Evolutionary conservation across 2,329 filamentous ascomycete genomes (phyloP), one percentile per base, ranked within the genome.

Genomic region (Furcasterigmium sp.): DNA sequence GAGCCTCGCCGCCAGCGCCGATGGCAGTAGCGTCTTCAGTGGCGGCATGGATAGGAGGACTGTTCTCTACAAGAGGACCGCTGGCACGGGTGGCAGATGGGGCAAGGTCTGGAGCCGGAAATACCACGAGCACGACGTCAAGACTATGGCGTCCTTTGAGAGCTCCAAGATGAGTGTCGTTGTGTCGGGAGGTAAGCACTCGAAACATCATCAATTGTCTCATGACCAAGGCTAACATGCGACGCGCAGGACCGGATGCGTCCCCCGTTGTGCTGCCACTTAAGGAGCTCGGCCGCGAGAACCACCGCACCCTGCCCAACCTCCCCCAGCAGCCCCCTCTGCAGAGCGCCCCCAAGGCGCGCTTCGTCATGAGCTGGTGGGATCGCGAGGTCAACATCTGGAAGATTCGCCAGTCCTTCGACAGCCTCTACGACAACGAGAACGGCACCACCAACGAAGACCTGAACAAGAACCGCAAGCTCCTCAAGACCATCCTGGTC

Each of bases 81-180:
- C 71, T 45, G 75, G 76, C 37, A 71, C 78, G 18, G 75, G 75
- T 46, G 71, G 75, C 42, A 79, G 84, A 58, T 98, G 93, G 93
- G 79, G 79, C 46, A 91, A 93, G 62, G 75, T 88, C n/a, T 86
- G 82, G 63, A 89, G 95, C 58, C 78, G 87, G 52, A 78, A 89
- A 57, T 91, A 91, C 58, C 93, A 98, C 59, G 81, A 85, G 37
- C 91, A 97, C 62, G 93, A 98, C 67, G 90, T 97, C 56, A 97
- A 97, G 69, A 80, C 89, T 1, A 87, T 97, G 80, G 87, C 90
- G 26, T 83, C 87, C 0, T 97, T 91, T 51, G 93, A 98, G 63
- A 84, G 84, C 41, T 82, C 78, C 40, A 81, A 81, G 39, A 79
- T 95, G 57, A 97, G 89, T 56, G 82, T 97, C 43, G 74, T 95